A percentile compares a stretch with the other conserved stretches of the same genome.
These are phyloP conservation scores for Asterophora lycoperdoides DNA, from an alignment of 768 basidiomycete genomes.

Conservation along the genomic window DNA sequence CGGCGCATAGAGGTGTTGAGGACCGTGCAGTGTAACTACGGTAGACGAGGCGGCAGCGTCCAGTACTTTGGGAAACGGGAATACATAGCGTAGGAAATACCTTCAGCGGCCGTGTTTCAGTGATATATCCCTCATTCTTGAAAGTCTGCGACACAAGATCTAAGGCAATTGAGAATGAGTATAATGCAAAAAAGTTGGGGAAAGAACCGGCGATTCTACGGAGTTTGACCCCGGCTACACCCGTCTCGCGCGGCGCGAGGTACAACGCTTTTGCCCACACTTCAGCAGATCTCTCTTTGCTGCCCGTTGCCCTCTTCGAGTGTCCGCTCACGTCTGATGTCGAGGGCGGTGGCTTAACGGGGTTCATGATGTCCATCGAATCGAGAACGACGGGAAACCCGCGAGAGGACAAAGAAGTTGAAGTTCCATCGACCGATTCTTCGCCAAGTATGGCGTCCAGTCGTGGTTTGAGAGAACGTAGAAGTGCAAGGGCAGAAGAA, in stretches of 20 bases:
- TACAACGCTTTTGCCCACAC: conserved; percentile 52
- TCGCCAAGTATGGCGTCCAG: conserved; percentile 39
- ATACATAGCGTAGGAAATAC: conserved; percentile 26
- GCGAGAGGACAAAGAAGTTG: not conserved
- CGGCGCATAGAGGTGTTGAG: conserved; percentile 18
- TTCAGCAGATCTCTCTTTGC: not conserved
- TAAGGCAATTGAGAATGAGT: not conserved
- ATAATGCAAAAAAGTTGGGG: not conserved
- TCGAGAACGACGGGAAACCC: conserved; percentile 36
- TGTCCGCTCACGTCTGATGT: no score
- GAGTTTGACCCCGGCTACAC: conserved; percentile 22
- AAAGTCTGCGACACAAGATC: conserved; percentile 34
- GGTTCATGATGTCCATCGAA: conserved; percentile 43
- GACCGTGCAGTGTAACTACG: conserved; percentile 18
- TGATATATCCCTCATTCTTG: conserved; percentile 37
- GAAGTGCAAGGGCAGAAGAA: conserved; percentile 37
- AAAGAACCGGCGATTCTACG: conserved; percentile 24
- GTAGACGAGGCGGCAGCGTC: no score
- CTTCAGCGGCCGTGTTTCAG: conserved; percentile 47
- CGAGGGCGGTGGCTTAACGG: conserved; percentile 7
- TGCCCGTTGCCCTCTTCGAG: no score
- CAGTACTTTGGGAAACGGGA: conserved; percentile 34
- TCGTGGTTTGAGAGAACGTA: conserved; percentile 36
- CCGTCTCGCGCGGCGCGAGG: conserved; percentile 41
- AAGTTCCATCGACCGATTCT: not conserved